Conservation (phyloP, 2,329 filamentous ascomycete genomes). For the Pseudohalonectria lignicola region DNA sequence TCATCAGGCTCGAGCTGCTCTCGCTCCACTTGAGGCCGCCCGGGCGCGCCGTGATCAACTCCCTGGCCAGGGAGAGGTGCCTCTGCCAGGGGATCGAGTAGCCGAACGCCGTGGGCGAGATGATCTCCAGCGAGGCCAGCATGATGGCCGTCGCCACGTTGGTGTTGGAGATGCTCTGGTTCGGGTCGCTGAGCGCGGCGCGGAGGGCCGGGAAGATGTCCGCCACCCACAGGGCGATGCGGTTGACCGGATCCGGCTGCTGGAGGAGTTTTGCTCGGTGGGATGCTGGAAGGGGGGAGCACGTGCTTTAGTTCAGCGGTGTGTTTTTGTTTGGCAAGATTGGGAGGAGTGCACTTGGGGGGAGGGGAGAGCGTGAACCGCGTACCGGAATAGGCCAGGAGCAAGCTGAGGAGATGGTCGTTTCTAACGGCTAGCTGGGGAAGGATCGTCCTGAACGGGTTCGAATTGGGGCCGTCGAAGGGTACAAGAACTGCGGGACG, state of each 20-base stretch:
- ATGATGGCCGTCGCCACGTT: constrained; percentile 76
- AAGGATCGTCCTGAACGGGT: constrained; percentile 38
- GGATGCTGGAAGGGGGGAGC: constrained; percentile 42
- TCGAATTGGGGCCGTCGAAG: constrained; percentile 40
- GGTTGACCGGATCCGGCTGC: constrained; percentile 62
- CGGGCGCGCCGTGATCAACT: constrained; percentile 57
- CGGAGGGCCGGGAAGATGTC: constrained; percentile 68
- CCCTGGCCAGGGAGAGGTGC: constrained; percentile 64
- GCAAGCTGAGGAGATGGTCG: constrained; percentile 61
- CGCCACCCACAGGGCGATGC: constrained; percentile 72
- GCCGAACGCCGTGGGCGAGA: constrained; percentile 71
- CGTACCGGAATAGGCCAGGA: constrained; percentile 62
- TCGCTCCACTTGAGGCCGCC: constrained; percentile 18
- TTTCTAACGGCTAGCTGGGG: constrained; percentile 56
- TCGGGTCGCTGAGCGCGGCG: constrained; percentile 49
- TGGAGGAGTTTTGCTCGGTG: constrained; percentile 66
- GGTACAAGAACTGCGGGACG: constrained; percentile 30
- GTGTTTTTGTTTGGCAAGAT: too few relatives aligned
- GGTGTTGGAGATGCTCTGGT: constrained; percentile 55
- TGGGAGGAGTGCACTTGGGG: too few relatives aligned
- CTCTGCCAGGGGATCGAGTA: constrained; percentile 73
- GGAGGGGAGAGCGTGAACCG: constrained; percentile 1
- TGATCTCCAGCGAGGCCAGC: constrained; percentile 73
- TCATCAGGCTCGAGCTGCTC: constrained; percentile 17
- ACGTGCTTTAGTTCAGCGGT: too few relatives aligned